A percentile compares a stretch with the other conserved stretches of the same genome.
These are phyloP conservation scores for Globisporangium camurandrum DNA, from an alignment of 352 stramenopile genomes.

Conservation along the genomic window DNA sequence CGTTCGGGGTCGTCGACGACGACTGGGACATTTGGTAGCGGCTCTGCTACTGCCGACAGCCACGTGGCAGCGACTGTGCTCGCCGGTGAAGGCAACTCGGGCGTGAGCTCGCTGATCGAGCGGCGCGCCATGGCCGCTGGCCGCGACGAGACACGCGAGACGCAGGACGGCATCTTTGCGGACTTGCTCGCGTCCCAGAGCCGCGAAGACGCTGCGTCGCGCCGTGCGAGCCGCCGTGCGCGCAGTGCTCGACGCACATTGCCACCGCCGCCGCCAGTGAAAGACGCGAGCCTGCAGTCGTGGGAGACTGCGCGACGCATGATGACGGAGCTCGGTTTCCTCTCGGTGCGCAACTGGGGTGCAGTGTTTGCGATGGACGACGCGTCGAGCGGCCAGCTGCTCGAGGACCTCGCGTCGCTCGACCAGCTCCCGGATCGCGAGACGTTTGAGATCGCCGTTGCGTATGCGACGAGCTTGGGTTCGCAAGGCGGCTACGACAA, in stretches of 20 bases:
- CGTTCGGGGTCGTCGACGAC: slow-evolving; percentile 14
- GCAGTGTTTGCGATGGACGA: slow-evolving; percentile 78
- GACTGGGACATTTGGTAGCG: slow-evolving; percentile 6
- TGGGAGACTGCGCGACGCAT: slow-evolving; percentile 75
- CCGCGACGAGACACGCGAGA: slow-evolving; percentile 40
- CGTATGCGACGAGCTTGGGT: slow-evolving; percentile 54
- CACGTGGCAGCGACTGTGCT: slow-evolving; percentile 34
- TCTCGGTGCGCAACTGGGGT: slow-evolving; percentile 81
- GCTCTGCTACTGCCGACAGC: slow-evolving; percentile 12
- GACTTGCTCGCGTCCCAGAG: slow-evolving; percentile 54
- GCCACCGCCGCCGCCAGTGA: slow-evolving; percentile 31
- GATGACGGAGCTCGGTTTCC: slow-evolving; percentile 78
- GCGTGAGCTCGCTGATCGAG: slow-evolving; percentile 56
- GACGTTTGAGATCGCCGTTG: slow-evolving; percentile 76
- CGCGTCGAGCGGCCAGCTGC: slow-evolving; percentile 37
- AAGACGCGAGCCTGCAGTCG: slow-evolving; percentile 49
- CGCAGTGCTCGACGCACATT: too few species aligned
- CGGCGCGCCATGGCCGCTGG: slow-evolving; percentile 45
- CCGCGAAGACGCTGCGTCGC: slow-evolving; percentile 36
- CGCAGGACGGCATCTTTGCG: slow-evolving; percentile 61
- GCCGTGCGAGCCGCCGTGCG: slow-evolving; percentile 11
- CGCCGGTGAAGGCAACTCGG: slow-evolving; percentile 63
- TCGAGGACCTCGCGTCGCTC: slow-evolving; percentile 56
- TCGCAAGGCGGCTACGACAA: slow-evolving; percentile 74
- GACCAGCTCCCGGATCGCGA: slow-evolving; percentile 73